Conservation (phyloP, 1,284 basidiomycete genomes). For the Pseudozyma thailandica region DNA sequence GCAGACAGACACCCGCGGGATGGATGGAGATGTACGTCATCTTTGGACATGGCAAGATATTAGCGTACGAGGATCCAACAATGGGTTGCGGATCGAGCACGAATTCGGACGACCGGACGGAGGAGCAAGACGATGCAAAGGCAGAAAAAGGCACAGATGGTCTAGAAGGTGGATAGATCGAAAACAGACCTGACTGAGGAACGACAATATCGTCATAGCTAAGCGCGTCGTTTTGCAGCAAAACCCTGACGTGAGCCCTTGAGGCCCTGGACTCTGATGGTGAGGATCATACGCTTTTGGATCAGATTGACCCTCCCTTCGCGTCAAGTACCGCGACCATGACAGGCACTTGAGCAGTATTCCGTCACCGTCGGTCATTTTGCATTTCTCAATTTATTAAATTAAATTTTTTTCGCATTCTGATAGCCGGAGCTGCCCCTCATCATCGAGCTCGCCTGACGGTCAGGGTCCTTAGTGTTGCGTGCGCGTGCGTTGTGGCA, state of each 20-base stretch:
- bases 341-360: not conserved
- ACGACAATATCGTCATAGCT: constrained; percentile 19
- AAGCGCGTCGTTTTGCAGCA: not conserved
- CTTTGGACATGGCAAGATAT: not conserved
- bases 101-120: constrained; percentile 3
- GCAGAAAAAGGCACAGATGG: not conserved
- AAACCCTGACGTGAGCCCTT: constrained; percentile 47
- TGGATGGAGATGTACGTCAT: constrained; percentile 21
- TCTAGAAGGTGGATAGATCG: constrained; percentile 5
- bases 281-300: not conserved
- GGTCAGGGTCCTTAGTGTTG: not conserved
- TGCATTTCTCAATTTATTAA: not conserved
- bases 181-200: constrained; percentile 4
- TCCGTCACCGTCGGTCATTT: constrained; percentile 1
- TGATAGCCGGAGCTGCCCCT: not conserved
- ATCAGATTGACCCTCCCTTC: constrained; percentile 7
- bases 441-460: not conserved
- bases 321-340: not conserved
- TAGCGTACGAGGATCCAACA: not conserved
- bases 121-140: not conserved
- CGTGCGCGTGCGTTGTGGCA: too few species aligned
- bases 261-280: constrained; percentile 7
- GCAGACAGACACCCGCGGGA: not conserved
- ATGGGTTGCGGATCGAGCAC: constrained; percentile 23
- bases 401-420: not conserved